A percentile compares a stretch with the other conserved stretches of the same genome.
These are phyloP conservation scores for Amanita exitialis DNA, from an alignment of 768 basidiomycete species.

Conservation along the genomic window DNA sequence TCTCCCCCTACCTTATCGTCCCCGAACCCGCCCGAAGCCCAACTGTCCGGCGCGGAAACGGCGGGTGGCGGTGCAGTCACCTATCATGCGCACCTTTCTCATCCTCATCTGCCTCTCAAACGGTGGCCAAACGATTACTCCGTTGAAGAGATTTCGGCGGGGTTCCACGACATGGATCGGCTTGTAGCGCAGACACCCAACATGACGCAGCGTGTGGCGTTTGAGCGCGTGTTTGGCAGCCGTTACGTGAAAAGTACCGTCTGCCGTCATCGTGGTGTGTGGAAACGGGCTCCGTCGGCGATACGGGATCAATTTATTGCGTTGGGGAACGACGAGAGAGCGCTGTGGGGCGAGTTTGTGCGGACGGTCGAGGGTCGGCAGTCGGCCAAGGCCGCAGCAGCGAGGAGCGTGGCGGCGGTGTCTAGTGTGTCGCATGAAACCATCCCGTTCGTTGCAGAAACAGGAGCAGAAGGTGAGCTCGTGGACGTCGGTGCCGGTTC, in stretches of 20 bases:
- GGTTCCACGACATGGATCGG: slow-evolving; percentile 44
- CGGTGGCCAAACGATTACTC: slow-evolving; percentile 74
- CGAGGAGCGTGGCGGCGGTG: background rate
- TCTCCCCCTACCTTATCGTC: slow-evolving; percentile 9
- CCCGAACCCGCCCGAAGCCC: slow-evolving; percentile 8
- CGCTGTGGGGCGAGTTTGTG: slow-evolving; percentile 51
- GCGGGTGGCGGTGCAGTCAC: slow-evolving; percentile 19
- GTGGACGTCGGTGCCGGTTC: background rate
- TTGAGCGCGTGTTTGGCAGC: slow-evolving; percentile 61
- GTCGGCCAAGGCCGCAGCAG: slow-evolving; percentile 15
- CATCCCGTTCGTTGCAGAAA: background rate
- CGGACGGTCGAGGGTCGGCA: slow-evolving; percentile 47
- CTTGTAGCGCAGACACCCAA: slow-evolving; percentile 27
- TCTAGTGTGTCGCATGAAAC: background rate
- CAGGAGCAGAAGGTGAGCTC: background rate
- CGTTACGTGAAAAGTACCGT: slow-evolving; percentile 69
- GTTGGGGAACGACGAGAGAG: slow-evolving; percentile 45
- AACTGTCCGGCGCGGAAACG: background rate
- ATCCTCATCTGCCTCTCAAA: slow-evolving; percentile 55
- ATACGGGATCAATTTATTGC: slow-evolving; percentile 42
- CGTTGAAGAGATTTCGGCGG: slow-evolving; percentile 51
- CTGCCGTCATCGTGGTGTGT: slow-evolving; percentile 60
- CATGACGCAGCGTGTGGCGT: slow-evolving; percentile 55
- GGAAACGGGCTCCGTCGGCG: slow-evolving; percentile 40
- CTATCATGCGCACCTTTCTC: slow-evolving; percentile 51